A percentile compares a stretch with the other conserved stretches of the same genome.
Evolutionary conservation across 2,329 filamentous ascomycete genomes (phyloP).

Genomic region (Fusarium sp.): DNA sequence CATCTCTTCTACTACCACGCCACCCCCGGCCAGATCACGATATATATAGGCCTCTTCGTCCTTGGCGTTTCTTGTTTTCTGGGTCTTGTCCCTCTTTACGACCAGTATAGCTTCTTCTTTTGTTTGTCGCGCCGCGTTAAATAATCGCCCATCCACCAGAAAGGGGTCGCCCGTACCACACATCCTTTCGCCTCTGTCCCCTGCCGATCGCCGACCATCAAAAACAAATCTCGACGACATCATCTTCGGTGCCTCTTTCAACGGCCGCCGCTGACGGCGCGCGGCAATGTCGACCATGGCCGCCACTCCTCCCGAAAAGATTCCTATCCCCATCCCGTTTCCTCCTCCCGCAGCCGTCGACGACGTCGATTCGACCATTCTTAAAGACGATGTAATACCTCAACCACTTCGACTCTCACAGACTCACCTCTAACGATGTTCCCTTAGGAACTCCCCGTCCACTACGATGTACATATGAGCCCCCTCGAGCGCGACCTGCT

Average conservation of each 20-base stretch:
- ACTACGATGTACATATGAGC: constrained; percentile 39
- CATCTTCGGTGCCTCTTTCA: constrained; percentile 15
- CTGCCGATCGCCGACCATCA: neutral
- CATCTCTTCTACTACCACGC: constrained; percentile 12
- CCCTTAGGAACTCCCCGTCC: constrained; percentile 31
- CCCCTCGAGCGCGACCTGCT: constrained; percentile 56
- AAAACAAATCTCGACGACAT: neutral
- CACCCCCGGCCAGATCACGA: constrained; percentile 1
- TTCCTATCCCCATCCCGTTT: constrained; percentile 38
- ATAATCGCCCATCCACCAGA: neutral
- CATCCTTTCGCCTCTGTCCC: neutral
- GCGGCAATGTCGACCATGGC: constrained; percentile 34
- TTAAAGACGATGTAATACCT: constrained; percentile 39
- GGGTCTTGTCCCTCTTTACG: neutral
- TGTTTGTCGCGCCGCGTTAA: neutral
- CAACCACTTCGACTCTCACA: neutral
- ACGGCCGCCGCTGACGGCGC: constrained; percentile 18
- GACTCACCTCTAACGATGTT: constrained; percentile 19
- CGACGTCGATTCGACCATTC: constrained; percentile 43
- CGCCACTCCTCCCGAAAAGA: constrained; percentile 24
- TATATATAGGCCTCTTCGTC: constrained; percentile 16
- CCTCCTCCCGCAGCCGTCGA: constrained; percentile 43
- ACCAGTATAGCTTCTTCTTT: neutral
- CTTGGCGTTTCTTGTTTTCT: constrained; percentile 31
- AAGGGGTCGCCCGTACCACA: neutral